A percentile compares a stretch with the other conserved stretches of the same genome.
Conservation (phyloP, 441 rosid genomes). For the Adansonia rubrostipa region DNA sequence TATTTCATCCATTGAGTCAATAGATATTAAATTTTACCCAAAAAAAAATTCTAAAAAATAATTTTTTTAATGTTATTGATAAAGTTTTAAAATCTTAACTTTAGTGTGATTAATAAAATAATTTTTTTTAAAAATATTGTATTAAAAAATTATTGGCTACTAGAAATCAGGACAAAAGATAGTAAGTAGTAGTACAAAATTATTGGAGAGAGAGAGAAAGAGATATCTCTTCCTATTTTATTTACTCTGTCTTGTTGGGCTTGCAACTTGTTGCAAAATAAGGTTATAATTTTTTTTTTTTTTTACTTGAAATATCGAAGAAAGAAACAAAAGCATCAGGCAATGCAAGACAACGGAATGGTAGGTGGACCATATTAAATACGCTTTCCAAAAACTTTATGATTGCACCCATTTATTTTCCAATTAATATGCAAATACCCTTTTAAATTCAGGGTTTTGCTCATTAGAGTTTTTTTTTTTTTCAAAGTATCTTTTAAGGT, state of each 20-base stretch:
- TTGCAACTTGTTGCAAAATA: constrained; percentile 8
- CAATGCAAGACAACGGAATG: constrained; percentile 4
- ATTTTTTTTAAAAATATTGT: background rate
- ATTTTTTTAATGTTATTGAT: no score
- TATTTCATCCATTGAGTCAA: no score
- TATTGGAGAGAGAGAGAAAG: background rate
- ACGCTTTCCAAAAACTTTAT: background rate
- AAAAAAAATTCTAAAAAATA: no score
- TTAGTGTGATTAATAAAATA: no score
- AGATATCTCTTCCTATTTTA: background rate
- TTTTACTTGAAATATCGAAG: background rate
- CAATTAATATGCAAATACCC: constrained; percentile 14
- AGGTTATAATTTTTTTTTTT: background rate
- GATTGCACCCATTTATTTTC: constrained; percentile 1
- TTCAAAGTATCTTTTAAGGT: no score
- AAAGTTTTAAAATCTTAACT: no score
- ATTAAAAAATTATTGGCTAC: background rate
- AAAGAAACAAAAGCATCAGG: background rate
- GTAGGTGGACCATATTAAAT: constrained; percentile 18
- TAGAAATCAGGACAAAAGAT: background rate
- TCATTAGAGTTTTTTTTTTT: no score
- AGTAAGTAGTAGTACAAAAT: background rate
- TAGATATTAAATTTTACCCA: no score
- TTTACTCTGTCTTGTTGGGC: constrained; percentile 12
- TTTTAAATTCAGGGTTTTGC: background rate